Percentiles rank a stretch among this genome's conserved stretches.
Conservation (phyloP, 768 basidiomycete genomes). For the Phlebiopsis flavidoalba region DNA sequence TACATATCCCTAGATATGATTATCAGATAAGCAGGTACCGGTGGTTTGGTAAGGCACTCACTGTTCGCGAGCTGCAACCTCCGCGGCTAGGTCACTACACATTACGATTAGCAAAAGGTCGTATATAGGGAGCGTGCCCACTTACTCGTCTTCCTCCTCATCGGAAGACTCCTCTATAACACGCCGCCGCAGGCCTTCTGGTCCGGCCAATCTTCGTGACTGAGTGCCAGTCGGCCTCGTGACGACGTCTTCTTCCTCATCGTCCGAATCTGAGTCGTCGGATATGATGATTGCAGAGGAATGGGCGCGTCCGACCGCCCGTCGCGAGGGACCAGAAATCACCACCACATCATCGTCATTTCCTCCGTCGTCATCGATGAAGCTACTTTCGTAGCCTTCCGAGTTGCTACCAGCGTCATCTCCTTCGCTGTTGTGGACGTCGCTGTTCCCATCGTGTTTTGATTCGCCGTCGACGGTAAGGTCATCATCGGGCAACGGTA, state of each 20-base stretch:
- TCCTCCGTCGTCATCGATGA: conserved; percentile 51
- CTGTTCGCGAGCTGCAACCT: conserved; percentile 21
- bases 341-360: conserved; percentile 20
- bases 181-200: too few species aligned
- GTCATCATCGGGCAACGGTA: too few species aligned
- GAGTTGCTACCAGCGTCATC: conserved; percentile 32
- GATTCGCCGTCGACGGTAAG: conserved; percentile 6
- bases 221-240: not conserved
- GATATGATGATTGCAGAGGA: conserved; percentile 5
- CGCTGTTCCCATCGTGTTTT: conserved; percentile 6
- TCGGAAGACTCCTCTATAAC: not conserved
- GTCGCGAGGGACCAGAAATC: not conserved
- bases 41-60: conserved; percentile 6
- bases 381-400: conserved; percentile 47
- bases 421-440: conserved; percentile 32
- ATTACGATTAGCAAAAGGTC: not conserved
- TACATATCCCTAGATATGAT: conserved; percentile 17
- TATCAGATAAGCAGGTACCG: too few species aligned
- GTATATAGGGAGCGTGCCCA: conserved; percentile 12
- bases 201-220: too few species aligned
- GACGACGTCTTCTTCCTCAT: conserved; percentile 7
- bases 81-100: conserved; percentile 15
- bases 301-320: not conserved
- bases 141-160: not conserved
- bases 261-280: conserved; percentile 8